Evolutionary conservation across 2,329 filamentous ascomycete genomes (phyloP).

Genomic region (Cladosporium sp.): DNA sequence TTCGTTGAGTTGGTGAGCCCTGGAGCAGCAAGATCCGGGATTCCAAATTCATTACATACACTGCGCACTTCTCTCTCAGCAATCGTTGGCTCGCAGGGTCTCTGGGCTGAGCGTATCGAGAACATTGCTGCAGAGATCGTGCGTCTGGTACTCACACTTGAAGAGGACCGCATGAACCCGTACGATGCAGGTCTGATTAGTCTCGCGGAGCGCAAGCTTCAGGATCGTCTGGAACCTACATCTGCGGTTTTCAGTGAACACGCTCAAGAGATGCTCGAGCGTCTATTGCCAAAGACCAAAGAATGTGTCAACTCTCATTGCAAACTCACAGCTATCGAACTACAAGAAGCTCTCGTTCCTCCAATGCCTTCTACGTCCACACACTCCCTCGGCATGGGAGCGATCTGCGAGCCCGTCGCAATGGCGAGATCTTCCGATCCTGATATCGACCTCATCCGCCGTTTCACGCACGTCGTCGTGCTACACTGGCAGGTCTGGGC

Average conservation of each 20-base stretch:
- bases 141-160: constrained; percentile 36
- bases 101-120: constrained; percentile 37
- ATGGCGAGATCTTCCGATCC: constrained; percentile 18
- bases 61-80: constrained; percentile 33
- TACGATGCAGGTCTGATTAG: constrained; percentile 27
- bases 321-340: constrained; percentile 36
- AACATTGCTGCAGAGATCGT: constrained; percentile 44
- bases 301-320: constrained; percentile 30
- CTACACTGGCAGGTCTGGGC: constrained; percentile 90
- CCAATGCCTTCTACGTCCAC: constrained; percentile 8
- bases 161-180: constrained; percentile 23
- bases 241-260: constrained; percentile 26
- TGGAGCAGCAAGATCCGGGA: constrained; percentile 26
- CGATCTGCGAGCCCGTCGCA: constrained; percentile 10
- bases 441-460: constrained; percentile 61
- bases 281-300: constrained; percentile 32
- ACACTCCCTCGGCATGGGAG: constrained; percentile 9
- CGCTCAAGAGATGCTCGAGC: constrained; percentile 28
- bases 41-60: constrained; percentile 20
- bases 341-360: constrained; percentile 40
- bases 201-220: constrained; percentile 32
- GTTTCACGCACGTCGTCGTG: constrained; percentile 75
- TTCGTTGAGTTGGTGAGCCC: constrained; percentile 34
- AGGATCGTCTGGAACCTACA: constrained; percentile 27
- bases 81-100: constrained; percentile 36